These are phyloP conservation scores for Xylogone sp. DNA, from an alignment of 2,329 filamentous ascomycete genomes.

Conservation along the genomic window DNA sequence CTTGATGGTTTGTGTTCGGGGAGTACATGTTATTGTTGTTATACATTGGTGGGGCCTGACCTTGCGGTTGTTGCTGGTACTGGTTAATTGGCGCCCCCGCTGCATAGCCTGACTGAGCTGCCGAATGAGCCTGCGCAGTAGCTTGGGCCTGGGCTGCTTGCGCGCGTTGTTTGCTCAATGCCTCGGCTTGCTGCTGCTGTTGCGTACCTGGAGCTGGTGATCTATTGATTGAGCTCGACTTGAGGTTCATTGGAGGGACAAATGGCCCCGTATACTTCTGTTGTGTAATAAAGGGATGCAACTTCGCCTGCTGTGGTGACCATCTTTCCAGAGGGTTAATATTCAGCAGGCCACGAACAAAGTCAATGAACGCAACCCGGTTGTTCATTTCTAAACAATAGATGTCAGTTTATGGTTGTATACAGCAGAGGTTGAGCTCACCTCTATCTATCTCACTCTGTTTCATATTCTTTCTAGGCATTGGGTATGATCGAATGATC, in stretches of 20 bases:
- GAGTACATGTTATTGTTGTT: conserved; percentile 80
- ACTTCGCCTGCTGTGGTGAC: conserved; percentile 95
- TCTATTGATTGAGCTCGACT: conserved; percentile 77
- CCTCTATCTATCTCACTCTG: conserved; percentile 93
- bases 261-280: conserved; percentile 96
- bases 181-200: conserved; percentile 93
- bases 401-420: conserved; percentile 6
- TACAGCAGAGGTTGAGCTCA: conserved; percentile 46
- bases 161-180: conserved; percentile 86
- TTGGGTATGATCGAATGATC: conserved; percentile 95
- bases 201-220: conserved; percentile 91
- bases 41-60: conserved; percentile 64
- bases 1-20: conserved; percentile 47
- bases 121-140: conserved; percentile 51
- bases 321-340: conserved; percentile 96
- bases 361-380: conserved; percentile 94
- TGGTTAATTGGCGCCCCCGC: conserved; percentile 40
- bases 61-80: conserved; percentile 42
- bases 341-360: conserved; percentile 86
- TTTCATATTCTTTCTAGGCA: conserved; percentile 99
- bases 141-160: conserved; percentile 57
- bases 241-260: conserved; percentile 94
- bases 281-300: conserved; percentile 98
- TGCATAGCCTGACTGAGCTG: conserved; percentile 64
- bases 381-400: conserved; percentile 86